Percentiles rank a stretch among this genome's conserved stretches.
phyloP scores from a whole-genome alignment of 2,329 filamentous ascomycete genomes.

The Aspergillus tamarii region DNA sequence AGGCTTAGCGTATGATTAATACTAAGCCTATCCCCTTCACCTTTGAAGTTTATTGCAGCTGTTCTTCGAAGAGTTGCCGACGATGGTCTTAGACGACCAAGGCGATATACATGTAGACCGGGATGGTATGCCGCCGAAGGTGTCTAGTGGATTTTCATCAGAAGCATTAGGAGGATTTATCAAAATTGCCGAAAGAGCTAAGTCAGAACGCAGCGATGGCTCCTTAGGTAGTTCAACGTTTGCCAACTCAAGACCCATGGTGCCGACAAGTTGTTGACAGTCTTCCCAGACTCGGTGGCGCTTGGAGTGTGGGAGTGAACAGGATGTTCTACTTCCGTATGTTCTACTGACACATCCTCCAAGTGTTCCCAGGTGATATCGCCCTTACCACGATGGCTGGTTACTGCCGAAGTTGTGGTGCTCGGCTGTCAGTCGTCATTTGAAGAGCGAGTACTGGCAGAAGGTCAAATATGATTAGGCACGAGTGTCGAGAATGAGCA shows the following conservation, averaged over 20 bases:
- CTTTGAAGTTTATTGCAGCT: not conserved
- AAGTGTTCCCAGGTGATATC: constrained; percentile 19
- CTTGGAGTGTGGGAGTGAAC: not conserved
- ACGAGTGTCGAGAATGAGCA: not conserved
- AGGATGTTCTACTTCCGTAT: not conserved
- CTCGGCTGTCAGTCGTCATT: constrained; percentile 5
- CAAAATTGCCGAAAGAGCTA: not conserved
- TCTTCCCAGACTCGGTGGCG: not conserved
- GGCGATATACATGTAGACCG: not conserved
- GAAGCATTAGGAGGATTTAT: not conserved
- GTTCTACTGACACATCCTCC: constrained; percentile 8
- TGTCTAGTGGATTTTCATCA: not conserved
- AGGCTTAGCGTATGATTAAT: not conserved
- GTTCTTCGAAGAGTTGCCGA: not conserved
- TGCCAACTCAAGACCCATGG: not conserved
- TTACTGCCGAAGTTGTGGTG: not conserved
- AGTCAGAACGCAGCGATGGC: not conserved
- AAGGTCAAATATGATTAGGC: not conserved
- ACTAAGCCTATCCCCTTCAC: not conserved
- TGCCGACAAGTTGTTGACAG: not conserved
- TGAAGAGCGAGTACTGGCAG: not conserved
- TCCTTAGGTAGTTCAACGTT: not conserved
- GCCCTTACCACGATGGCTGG: constrained; percentile 13
- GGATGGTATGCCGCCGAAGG: not conserved
- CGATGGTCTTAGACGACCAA: not conserved